Percentiles rank a stretch among this genome's conserved stretches.
Evolutionary conservation across 495 filamentous ascomycete genomes (phyloP).

Genomic region (Penicillium maclennaniae): DNA sequence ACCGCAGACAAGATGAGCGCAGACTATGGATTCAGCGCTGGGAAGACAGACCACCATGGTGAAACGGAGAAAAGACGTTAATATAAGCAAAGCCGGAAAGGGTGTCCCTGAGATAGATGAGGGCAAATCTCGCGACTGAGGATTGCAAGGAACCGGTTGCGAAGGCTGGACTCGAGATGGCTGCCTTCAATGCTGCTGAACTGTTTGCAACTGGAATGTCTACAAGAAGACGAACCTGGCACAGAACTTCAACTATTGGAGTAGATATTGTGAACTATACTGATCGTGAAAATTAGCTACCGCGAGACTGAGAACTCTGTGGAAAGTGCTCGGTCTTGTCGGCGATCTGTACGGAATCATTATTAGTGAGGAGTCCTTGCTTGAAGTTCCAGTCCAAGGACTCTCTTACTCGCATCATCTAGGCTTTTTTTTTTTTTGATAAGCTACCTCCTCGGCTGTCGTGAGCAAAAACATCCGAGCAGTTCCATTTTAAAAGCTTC

Average conservation of each 20-base stretch:
- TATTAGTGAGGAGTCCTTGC: conserved; percentile 2
- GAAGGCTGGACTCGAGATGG: conserved; percentile 40
- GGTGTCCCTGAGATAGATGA: not conserved
- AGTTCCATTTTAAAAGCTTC: conserved; percentile 41
- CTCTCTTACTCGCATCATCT: not conserved
- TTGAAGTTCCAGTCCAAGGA: not conserved
- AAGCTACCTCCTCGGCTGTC: conserved; percentile 43
- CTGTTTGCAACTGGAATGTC: not conserved
- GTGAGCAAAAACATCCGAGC: conserved; percentile 40
- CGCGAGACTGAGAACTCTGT: conserved; percentile 40
- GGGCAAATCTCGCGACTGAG: not conserved
- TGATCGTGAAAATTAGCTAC: conserved; percentile 46
- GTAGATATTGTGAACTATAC: conserved; percentile 43
- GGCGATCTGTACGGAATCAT: conserved; percentile 33
- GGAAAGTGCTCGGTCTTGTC: conserved; percentile 33
- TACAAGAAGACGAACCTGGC: not conserved
- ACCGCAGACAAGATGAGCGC: no score
- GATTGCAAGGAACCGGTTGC: conserved; percentile 14
- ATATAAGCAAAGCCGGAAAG: not conserved
- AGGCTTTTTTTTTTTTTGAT: conserved; percentile 36
- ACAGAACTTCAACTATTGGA: not conserved
- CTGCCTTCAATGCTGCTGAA: conserved; percentile 43
- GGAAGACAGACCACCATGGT: no score
- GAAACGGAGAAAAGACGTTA: not conserved
- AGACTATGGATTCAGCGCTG: no score